Base-by-base conservation (phyloP, 441 rosid genomes). In the Mallotus repandus region DNA sequence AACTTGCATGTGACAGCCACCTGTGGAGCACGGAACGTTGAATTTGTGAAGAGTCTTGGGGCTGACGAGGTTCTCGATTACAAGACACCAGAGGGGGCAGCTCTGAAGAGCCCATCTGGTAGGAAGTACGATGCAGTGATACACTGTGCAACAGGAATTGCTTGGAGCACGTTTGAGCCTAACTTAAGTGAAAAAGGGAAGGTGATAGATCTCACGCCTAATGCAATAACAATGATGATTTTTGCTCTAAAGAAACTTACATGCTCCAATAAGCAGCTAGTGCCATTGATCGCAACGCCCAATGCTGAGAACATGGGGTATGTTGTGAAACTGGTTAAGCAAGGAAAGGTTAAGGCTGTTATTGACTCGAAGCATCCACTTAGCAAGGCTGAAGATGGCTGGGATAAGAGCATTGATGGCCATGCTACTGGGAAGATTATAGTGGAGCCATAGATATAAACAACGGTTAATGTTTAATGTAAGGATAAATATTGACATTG, bases 1-100 rank as follows among this genome's bases (percentile, higher is more conserved):
- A 91, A 91, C 68, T 77, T 92, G 11, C 92, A 91, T 41, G 96
- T 88, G 67, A 91, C 96, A 2, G 97, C 97, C 63, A 89, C 97
- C 8, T 90, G 92, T 56, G 96, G 96, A 16, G 90, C 89, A 0
- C 84, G 92, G 63, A 89, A 91, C 86, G 54, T 89, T 2, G 88
- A 87, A 72, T 68, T 91, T 0, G 89, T 89, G 45, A 91, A 85
- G 82, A 85, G 90, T 66, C 77, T 89, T 19, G 96, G 96, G 8
- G 92, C 96, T 0, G 89, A 93, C 41, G 96, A 91, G 81, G 90
- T 87, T 78, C 86, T 93, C 0, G 93, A 93, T 80, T 89, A 91
- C 75, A 89, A 83, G 75, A 89, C 92, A 45, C 87, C 89, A 0
- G 91, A 89, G 0, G 97, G 97, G 59, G 87, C 88, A 0, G 84